Conservation (phyloP, 2,329 filamentous ascomycete species). For the Epichloe brachyelytri region DNA sequence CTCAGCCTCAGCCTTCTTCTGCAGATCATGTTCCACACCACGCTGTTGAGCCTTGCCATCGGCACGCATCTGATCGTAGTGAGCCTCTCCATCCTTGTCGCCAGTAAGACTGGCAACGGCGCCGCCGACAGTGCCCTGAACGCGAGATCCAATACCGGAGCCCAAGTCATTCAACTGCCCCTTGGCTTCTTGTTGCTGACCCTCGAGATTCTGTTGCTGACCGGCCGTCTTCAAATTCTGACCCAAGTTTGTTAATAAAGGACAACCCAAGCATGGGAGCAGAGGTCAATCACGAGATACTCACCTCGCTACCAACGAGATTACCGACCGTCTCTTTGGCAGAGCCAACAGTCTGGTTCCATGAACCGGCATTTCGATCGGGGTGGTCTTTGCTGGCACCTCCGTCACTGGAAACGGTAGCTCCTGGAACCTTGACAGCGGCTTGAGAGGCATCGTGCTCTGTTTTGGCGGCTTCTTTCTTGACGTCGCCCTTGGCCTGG, state of each 20-base stretch:
- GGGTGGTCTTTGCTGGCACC: slow-evolving; percentile 59
- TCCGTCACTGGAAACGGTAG: slow-evolving; percentile 56
- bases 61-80: slow-evolving; percentile 60
- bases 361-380: slow-evolving; percentile 58
- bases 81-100: slow-evolving; percentile 49
- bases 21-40: slow-evolving; percentile 67
- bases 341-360: slow-evolving; percentile 82
- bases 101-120: slow-evolving; percentile 62
- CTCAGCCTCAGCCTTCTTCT: slow-evolving; percentile 52
- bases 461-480: slow-evolving; percentile 47
- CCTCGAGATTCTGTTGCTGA: slow-evolving; percentile 64
- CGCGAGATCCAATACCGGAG: slow-evolving; percentile 54
- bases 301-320: slow-evolving; percentile 58
- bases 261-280: not conserved
- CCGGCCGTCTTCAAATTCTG: slow-evolving; percentile 60
- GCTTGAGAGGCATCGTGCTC: slow-evolving; percentile 67
- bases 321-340: slow-evolving; percentile 73
- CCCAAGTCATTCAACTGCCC: slow-evolving; percentile 64
- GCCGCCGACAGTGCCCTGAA: slow-evolving; percentile 57
- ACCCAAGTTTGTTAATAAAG: slow-evolving; percentile 2
- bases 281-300: slow-evolving; percentile 7
- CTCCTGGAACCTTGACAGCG: slow-evolving; percentile 59
- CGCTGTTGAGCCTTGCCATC: slow-evolving; percentile 74
- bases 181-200: slow-evolving; percentile 69
- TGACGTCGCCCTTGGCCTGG: not conserved